These are phyloP conservation scores for Lablab purpureus DNA, from an alignment of 306 rosid species.

Conservation along the genomic window DNA sequence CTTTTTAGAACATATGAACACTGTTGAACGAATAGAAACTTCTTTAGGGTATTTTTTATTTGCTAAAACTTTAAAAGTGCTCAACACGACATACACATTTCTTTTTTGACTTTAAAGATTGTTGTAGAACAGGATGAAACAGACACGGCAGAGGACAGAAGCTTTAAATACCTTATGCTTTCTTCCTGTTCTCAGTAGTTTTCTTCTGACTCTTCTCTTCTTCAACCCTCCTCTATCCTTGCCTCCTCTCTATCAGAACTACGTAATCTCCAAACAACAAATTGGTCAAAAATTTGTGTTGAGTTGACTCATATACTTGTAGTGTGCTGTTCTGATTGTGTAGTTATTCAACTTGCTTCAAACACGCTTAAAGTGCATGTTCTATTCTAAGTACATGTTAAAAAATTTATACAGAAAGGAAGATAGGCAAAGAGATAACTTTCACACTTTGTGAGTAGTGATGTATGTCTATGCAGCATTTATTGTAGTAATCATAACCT, in stretches of 20 bases:
- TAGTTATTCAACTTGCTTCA: background rate
- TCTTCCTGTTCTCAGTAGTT: background rate
- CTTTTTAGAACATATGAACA: slow-evolving; percentile 18
- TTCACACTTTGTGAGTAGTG: background rate
- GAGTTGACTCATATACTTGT: background rate
- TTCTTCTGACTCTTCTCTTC: background rate
- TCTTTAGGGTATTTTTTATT: background rate
- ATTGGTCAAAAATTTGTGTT: background rate
- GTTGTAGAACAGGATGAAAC: background rate
- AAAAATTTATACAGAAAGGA: background rate
- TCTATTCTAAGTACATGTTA: slow-evolving; percentile 26
- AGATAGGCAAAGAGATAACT: background rate
- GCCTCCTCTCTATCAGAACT: background rate
- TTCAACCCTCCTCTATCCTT: background rate
- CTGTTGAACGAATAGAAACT: slow-evolving; percentile 20
- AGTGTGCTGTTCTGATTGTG: background rate
- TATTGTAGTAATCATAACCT: slow-evolving; percentile 16
- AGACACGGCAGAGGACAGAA: background rate
- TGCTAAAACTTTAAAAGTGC: background rate
- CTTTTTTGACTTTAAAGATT: background rate
- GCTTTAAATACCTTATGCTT: background rate
- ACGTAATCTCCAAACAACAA: background rate
- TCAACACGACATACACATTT: background rate
- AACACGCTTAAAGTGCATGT: background rate
- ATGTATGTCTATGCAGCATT: background rate